Evolutionary conservation across 192 early-diverging fungal genomes (phyloP).

Genomic region (Backusella westeae): DNA sequence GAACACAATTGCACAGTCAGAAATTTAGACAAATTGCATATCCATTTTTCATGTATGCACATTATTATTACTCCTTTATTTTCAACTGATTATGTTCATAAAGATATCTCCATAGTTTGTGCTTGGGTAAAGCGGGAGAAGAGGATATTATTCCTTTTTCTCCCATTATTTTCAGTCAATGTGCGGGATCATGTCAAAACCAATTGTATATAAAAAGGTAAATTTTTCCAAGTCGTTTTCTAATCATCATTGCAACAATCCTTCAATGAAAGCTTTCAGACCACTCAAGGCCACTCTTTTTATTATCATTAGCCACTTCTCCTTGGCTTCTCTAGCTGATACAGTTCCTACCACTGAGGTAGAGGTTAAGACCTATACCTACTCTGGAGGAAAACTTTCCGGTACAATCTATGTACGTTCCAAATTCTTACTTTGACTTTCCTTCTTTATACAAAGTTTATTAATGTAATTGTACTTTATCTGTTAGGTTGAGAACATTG

Average conservation of each 20-base stretch:
- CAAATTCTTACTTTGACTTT: neutral
- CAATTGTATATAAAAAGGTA: neutral
- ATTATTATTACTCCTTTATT: neutral
- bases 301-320: neutral
- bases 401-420: slow-evolving; percentile 18
- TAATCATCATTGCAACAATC: neutral
- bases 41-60: neutral
- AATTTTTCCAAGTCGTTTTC: neutral
- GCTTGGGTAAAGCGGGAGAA: neutral
- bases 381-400: slow-evolving; percentile 1
- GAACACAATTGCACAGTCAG: neutral
- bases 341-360: slow-evolving; percentile 17
- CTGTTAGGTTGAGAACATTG: slow-evolving; percentile 17
- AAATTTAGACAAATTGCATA: neutral
- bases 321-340: neutral
- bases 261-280: neutral
- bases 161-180: neutral
- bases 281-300: neutral
- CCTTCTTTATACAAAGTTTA: neutral
- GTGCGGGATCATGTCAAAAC: neutral
- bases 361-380: slow-evolving; percentile 14
- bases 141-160: neutral
- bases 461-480: neutral
- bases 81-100: neutral
- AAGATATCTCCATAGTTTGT: neutral